A percentile compares a stretch with the other conserved stretches of the same genome.
Evolutionary conservation across 2,329 filamentous ascomycete species (phyloP).

Genomic region (Ilyonectria destructans): DNA sequence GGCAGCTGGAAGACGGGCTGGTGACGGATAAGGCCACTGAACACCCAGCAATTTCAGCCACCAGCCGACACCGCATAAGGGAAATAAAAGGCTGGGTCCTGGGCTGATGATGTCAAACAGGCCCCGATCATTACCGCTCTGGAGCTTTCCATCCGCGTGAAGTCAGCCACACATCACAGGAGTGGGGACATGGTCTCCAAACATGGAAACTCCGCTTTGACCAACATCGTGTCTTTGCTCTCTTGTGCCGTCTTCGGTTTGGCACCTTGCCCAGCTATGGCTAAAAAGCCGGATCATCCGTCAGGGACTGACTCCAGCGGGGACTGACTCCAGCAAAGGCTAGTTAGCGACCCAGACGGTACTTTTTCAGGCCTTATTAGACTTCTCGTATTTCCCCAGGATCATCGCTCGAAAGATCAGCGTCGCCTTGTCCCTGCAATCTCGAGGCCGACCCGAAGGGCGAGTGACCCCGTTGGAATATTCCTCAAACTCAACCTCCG

Average conservation of each 20-base stretch:
- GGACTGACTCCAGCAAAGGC: not conserved
- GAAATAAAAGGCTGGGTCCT: not conserved
- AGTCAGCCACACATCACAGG: not conserved
- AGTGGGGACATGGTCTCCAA: not conserved
- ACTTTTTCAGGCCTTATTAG: conserved; percentile 3
- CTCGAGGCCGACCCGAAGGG: not conserved
- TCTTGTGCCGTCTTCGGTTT: not conserved
- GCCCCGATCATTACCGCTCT: not conserved
- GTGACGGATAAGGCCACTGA: not conserved
- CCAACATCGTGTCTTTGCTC: not conserved
- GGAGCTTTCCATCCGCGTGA: conserved; percentile 6
- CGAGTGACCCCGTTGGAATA: not conserved
- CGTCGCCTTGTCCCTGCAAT: conserved; percentile 3
- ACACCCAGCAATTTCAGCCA: not conserved
- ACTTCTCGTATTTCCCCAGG: conserved; percentile 32
- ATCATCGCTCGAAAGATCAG: conserved; percentile 20
- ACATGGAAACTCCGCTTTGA: conserved; percentile 15
- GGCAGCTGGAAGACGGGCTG: not conserved
- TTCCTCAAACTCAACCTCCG: not conserved
- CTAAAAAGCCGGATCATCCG: not conserved
- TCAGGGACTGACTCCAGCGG: not conserved
- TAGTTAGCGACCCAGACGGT: not conserved
- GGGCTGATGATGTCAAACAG: not conserved
- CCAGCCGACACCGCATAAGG: not conserved
- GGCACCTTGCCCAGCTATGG: not conserved